A percentile compares a stretch with the other conserved stretches of the same genome.
Evolutionary conservation across 2,329 filamentous ascomycete genomes (phyloP).

Genomic region (Teratosphaeria nubilosa): DNA sequence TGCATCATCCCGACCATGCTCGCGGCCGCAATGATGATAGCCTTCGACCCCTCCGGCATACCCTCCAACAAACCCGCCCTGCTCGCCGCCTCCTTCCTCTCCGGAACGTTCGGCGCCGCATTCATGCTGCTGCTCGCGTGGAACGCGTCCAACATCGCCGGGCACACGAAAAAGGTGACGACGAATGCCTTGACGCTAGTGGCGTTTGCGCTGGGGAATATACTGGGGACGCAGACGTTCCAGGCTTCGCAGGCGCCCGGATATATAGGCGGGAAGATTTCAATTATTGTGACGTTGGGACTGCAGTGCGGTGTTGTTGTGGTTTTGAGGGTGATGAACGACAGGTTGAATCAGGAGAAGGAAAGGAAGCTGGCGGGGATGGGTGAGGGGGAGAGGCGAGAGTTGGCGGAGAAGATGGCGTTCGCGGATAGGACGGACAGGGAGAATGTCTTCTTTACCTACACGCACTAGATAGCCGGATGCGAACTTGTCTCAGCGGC

Average conservation of each 20-base stretch:
- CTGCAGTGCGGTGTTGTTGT: slow-evolving; percentile 22
- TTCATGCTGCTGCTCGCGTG: slow-evolving; percentile 33
- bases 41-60: slow-evolving; percentile 22
- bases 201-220: slow-evolving; percentile 34
- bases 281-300: slow-evolving; percentile 15
- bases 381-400: slow-evolving; percentile 17
- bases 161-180: slow-evolving; percentile 41
- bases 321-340: slow-evolving; percentile 24
- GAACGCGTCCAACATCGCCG: slow-evolving; percentile 38
- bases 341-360: slow-evolving; percentile 18
- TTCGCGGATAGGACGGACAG: slow-evolving; percentile 13
- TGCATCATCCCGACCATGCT: slow-evolving; percentile 39
- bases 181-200: slow-evolving; percentile 38
- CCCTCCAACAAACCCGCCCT: slow-evolving; percentile 25
- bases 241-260: slow-evolving; percentile 32
- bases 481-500: too few species aligned
- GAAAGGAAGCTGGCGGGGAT: slow-evolving; percentile 16
- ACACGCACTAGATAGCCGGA: slow-evolving; percentile 6
- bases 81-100: slow-evolving; percentile 24
- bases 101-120: slow-evolving; percentile 27
- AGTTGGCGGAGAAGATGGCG: slow-evolving; percentile 19
- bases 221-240: slow-evolving; percentile 37
- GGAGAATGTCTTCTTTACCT: slow-evolving; percentile 13
- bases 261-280: slow-evolving; percentile 18
- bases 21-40: slow-evolving; percentile 31